phyloP scores from a whole-genome alignment of 805 yeast genomes.

The Suhomyces kilbournensis region DNA sequence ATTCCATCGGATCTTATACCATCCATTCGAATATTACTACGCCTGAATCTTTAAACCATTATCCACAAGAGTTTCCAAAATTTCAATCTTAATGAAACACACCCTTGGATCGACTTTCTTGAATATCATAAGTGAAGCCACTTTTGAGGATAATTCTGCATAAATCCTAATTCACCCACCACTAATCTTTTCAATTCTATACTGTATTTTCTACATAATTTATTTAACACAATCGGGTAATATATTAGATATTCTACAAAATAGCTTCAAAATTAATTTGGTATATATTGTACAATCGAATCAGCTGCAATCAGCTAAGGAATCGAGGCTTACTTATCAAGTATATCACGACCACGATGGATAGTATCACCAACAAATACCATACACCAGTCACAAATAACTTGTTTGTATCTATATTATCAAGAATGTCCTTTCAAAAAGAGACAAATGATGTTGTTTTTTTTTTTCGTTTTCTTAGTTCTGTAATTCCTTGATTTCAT shows the following conservation, averaged over 20 bases:
- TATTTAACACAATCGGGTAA: neutral
- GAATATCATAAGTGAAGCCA: neutral
- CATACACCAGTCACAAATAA: neutral
- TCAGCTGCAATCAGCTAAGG: neutral
- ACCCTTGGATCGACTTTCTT: neutral
- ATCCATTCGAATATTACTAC: constrained; percentile 11
- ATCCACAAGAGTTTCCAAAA: neutral
- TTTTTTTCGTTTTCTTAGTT: constrained; percentile 6
- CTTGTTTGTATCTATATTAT: neutral
- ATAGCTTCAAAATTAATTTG: neutral
- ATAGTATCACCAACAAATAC: neutral
- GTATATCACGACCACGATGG: neutral
- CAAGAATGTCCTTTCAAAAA: neutral
- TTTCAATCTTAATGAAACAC: neutral
- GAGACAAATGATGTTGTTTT: neutral
- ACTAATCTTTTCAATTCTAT: neutral
- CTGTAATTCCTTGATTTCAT: constrained; percentile 75
- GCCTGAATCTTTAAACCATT: constrained; percentile 11
- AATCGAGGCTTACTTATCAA: neutral
- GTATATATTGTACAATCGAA: neutral
- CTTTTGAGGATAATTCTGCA: neutral
- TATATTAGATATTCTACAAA: neutral
- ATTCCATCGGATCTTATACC: constrained; percentile 3
- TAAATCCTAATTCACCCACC: neutral
- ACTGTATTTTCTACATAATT: neutral